Base-by-base conservation (phyloP, 2,329 filamentous ascomycete species). In the Echinosphaeria canescens region DNA sequence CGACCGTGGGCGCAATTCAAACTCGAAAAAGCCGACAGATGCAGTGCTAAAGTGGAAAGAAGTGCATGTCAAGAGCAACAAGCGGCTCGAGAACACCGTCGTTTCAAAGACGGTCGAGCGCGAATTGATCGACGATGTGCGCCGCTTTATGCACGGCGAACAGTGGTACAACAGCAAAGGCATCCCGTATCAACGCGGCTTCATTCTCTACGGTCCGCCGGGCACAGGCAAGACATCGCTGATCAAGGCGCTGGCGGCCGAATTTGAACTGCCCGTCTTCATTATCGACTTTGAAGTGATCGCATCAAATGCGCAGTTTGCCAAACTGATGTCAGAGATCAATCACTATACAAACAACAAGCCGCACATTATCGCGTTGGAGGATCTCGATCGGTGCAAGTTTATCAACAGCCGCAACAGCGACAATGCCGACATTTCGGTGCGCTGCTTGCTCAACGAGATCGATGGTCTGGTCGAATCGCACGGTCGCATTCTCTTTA, bases 141-240 rank as follows among this genome's bases (percentile, higher is more conserved):
- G 68, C 39, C 80, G 88, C 37, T 93, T 93, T 40, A 55, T 92
- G 27, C 54, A 56, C 2, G 73, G 76, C 20, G 68, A 78, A 30
- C 67, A 75, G 35, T 93, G 85, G 84, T 93, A 93, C 42, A 67
- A 82, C 26, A 81, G 92, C 40, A 72, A 85, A n/a, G 85, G 84
- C 3, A 91, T 93, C 34, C 85, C 85, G 0, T 93, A 93, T 41
- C 68, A 84, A 12, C 60, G 84, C 30, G 85, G 84, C 1, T 93
- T 93, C 42, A 59, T 93, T 6, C 61, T 93, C 0, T 81, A 88
- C 40, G 84, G 84, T 0, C 82, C 84, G 4, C 84, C 84, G 0
- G 84, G 84, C 1, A 91, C 76, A 23, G 90, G 81, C 19, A 95
- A 91, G 54, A 93, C 76, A 32, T 91, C 81, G 0, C 95, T 98